phyloP scores from a whole-genome alignment of 495 filamentous ascomycete genomes.

The Neurospora cerealis region DNA sequence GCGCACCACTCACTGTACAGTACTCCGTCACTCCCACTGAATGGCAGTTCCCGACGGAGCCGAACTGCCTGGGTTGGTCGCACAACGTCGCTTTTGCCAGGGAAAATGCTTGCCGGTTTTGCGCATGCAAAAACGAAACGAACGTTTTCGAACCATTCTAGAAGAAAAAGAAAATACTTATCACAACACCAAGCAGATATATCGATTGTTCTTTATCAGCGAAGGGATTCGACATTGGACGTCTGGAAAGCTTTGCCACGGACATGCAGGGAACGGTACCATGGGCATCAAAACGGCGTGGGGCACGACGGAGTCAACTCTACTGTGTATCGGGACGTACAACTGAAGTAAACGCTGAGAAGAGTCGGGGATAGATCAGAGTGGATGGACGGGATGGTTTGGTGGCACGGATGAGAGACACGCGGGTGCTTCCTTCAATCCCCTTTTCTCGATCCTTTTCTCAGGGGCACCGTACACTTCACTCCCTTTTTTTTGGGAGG shows the following conservation, averaged over 20 bases:
- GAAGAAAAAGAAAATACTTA: not conserved
- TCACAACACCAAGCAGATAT: not conserved
- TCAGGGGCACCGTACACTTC: not conserved
- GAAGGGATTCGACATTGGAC: not conserved
- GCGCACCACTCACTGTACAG: not conserved
- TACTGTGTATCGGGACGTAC: not conserved
- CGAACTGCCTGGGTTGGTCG: not conserved
- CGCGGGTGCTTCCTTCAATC: not conserved
- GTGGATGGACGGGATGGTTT: not conserved
- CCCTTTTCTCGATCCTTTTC: not conserved
- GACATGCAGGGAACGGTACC: not conserved
- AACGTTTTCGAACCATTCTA: not conserved
- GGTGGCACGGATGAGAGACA: not conserved
- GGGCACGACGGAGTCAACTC: not conserved
- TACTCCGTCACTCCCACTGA: not conserved
- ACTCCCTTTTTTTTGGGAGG: not conserved
- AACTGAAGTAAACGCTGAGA: not conserved
- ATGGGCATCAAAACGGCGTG: not conserved
- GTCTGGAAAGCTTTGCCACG: not conserved
- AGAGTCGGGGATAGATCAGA: not conserved
- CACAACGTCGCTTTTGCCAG: not conserved
- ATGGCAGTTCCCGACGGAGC: not conserved
- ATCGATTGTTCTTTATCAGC: not conserved
- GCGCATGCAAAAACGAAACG: not conserved
- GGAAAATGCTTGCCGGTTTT: not conserved